Base-by-base conservation (phyloP, 2,329 filamentous ascomycete species). In the Calonectria naviculata region DNA sequence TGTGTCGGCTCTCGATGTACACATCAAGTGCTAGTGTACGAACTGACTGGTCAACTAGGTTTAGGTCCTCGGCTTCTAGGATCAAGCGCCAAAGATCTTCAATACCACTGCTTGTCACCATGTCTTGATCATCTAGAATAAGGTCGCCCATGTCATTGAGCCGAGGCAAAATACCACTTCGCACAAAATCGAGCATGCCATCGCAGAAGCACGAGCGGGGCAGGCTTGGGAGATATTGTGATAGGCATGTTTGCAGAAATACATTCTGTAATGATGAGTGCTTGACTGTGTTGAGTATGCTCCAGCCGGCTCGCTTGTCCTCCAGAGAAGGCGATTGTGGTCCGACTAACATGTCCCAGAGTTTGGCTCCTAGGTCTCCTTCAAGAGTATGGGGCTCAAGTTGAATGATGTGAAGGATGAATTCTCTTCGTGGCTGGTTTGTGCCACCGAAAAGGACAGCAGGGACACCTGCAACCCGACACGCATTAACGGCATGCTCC, bases 31-130 rank as follows among this genome's bases (percentile, higher is more conserved):
- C 94, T 4, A 97, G 89, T 26, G 91, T 91, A 62, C 87, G 87
- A 34, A 93, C 95, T 1, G 94, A 93, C 64, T 87, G 84, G 24
- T 88, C 87, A 74, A 94, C 94, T 58, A 97, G 91, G 0, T 87
- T 89, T 42, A 88, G 85, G 42, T 89, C 85, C 6, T 91, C 90
- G 2, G 93, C 91, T 19, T 89, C 92, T 65, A 97, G 84, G 38
- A 96, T 91, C 76, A 98, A 90, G 28, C 91, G 90, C 95, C 95
- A 98, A n/a, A 98, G 85, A 68, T 95, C 89, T 75, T 97, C 93
- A 49, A 89, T 86, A 29, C 84, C 89, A 74, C 82, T 89, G 71
- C 85, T 88, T 74, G 88, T 84, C 31, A 90, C 79, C 13, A 86
- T 83, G n/a, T 86, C 83, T 9, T 87, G 84, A 54, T 89, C 87